Percentiles rank a stretch among this genome's conserved stretches.
Conservation (phyloP, 495 filamentous ascomycete species). For the Filosporella fistucella region DNA sequence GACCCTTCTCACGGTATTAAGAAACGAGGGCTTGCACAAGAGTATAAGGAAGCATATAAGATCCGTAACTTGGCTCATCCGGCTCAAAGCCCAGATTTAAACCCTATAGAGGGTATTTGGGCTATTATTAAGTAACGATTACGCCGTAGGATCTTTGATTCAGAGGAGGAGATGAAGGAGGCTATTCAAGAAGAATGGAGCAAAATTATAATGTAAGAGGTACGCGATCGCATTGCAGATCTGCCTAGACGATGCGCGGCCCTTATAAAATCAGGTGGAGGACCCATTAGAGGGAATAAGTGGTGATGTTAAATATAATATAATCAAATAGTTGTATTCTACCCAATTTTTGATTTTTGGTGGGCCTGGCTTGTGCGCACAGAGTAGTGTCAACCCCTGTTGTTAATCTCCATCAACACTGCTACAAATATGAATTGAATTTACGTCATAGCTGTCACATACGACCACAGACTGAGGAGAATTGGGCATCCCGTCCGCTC, state of each 20-base stretch:
- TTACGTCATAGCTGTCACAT: too few relatives aligned
- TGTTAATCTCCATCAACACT: too few relatives aligned
- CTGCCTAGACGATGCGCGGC: not conserved
- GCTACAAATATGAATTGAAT: too few relatives aligned
- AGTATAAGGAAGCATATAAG: not conserved
- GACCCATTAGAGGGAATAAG: not conserved
- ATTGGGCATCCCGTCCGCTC: too few relatives aligned
- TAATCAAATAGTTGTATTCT: too few relatives aligned
- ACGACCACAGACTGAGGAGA: too few relatives aligned
- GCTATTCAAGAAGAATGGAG: constrained; percentile 5
- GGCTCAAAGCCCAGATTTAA: constrained; percentile 5
- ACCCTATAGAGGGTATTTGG: too few relatives aligned
- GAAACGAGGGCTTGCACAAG: constrained; percentile 2
- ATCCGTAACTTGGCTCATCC: constrained; percentile 2
- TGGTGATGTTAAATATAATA: too few relatives aligned
- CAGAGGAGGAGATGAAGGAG: constrained; percentile 8
- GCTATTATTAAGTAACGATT: constrained; percentile 11
- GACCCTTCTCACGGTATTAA: not conserved
- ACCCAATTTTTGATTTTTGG: too few relatives aligned
- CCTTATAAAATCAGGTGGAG: too few relatives aligned
- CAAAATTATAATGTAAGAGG: constrained; percentile 3
- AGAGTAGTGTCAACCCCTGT: too few relatives aligned
- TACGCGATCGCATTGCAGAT: not conserved
- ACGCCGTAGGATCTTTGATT: constrained; percentile 4
- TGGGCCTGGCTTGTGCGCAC: too few relatives aligned